Base-by-base conservation (phyloP, 2,329 filamentous ascomycete genomes). In the Thelonectria blattea region DNA sequence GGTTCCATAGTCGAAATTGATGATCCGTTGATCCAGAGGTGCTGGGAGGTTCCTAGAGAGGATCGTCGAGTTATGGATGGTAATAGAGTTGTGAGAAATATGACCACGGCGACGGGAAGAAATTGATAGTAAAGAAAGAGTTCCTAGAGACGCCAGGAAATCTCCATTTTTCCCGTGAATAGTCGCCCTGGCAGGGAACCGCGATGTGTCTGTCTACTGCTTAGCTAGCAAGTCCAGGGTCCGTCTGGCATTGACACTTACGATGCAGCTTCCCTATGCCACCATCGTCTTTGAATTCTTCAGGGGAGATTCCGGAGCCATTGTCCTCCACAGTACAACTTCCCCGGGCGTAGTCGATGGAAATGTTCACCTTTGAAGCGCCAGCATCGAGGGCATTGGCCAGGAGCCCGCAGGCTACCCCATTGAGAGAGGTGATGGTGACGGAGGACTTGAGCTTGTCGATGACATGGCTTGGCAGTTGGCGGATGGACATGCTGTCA, bases 381-480 rank as follows among this genome's bases (percentile, higher is more conserved):
- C 80, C 79, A 4, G 93, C 92, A 79, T 99, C 95, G 12, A 99
- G 81, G 0, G 92, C 87, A 74, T 99, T 99, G 73, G 90, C 87
- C 24, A 96, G 68, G 10, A 98, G 82, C 47, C 90, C 91, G 56
- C 87, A 80, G 14, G 91, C 79, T 5, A 91, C 92, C 24, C 79
- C 84, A 67, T 89, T 89, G 32, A 98, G 80, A 46, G 88, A 90
- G 2, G 88, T 90, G 67, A 98, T 89, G 56, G 85, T 81, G n/a
- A 87, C 87, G 0, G 94, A 96, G 1, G 94, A 97, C 72, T 89
- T 91, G 78, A 99, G 89, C 73, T 93, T 91, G 49, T 89, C 86
- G 68, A 88, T 82, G 58, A 91, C 91, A 66, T 91, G 82, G 39
- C 84, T 78, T 12, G 92, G 90, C 61, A 97, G 83, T 52, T 82